A percentile compares a stretch with the other conserved stretches of the same genome.
These are phyloP conservation scores for Hippophae tibetana DNA, from an alignment of 306 rosid genomes.

Conservation along the genomic window DNA sequence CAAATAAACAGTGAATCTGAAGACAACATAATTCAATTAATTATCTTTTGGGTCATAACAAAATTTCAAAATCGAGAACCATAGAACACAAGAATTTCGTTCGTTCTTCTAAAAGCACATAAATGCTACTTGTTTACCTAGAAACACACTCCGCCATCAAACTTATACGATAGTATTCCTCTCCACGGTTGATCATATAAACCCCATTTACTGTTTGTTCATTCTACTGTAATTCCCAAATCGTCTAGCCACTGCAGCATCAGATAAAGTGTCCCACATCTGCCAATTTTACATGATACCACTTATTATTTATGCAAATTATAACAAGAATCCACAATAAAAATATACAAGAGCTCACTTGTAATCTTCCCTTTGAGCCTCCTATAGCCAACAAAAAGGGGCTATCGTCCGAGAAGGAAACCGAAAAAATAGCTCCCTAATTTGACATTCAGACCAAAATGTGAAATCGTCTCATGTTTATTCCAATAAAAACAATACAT, in stretches of 20 bases:
- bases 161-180: neutral
- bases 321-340: neutral
- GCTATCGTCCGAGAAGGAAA: slow-evolving; percentile 65
- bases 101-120: no score
- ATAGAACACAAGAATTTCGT: no score
- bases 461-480: slow-evolving; percentile 10
- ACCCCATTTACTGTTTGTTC: slow-evolving; percentile 24
- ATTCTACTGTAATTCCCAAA: slow-evolving; percentile 28
- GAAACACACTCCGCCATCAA: no score
- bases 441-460: slow-evolving; percentile 14
- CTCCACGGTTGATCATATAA: neutral
- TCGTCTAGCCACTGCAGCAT: slow-evolving; percentile 39
- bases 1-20: no score
- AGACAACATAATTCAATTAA: no score
- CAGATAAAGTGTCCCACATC: slow-evolving; percentile 66
- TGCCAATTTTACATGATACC: slow-evolving; percentile 22
- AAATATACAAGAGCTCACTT: slow-evolving; percentile 38
- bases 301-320: slow-evolving; percentile 4
- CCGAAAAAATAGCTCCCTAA: slow-evolving; percentile 76
- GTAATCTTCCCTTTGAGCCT: slow-evolving; percentile 69
- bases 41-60: no score
- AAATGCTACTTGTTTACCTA: no score
- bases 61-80: no score
- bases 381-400: slow-evolving; percentile 85
- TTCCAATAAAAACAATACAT: slow-evolving; percentile 1